Base-by-base conservation (phyloP, 1,139 yeast species). In the Blastobotrys buckinghamii region DNA sequence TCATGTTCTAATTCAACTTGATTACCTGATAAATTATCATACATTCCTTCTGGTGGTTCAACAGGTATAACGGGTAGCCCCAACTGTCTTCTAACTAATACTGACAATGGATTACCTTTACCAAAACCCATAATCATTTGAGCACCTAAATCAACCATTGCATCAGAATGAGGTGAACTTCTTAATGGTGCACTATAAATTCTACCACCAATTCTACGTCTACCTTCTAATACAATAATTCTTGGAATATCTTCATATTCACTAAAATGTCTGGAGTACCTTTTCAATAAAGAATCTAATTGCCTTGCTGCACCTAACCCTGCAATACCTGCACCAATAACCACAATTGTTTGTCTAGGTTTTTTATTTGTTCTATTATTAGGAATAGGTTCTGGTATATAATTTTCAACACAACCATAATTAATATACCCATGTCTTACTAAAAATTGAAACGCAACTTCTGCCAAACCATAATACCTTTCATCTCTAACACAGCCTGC, bases 231-330 rank as follows among this genome's bases (percentile, higher is more conserved):
- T 1, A 71, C 59, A 7, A 70, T 52, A 16, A 71, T 64, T 9
- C 71, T 64, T 1, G 75, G 75, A 8, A 67, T 48, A 37, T 66
- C 71, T 41, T 71, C 72, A 48, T 67, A 67, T 35, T 68, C 71
- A 7, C 58, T 52, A 44, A 67, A 61, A 26, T 60, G 58, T 35
- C 64, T 60, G 5, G 67, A 62, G 48, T 70, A 69, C 27, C 68
- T 59, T 36, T 62, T 56, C 42, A 69, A 57, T 19, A 71, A 58
- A 33, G 63, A 61, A 29, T 68, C 71, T 1, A 71, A 59, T 54
- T 72, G 76, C 5, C 76, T 59, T 6, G 75, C 76, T 45, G 72
- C 66, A 37, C 71, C 65, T 10, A 71, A 61, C 4, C 76, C 76
- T 6, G 76, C 67, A 20, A 72, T 61, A 2, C 76, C 76, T 0